These are phyloP conservation scores for Leccinum subtestaceum DNA, from an alignment of 768 basidiomycete genomes.

Conservation along the genomic window DNA sequence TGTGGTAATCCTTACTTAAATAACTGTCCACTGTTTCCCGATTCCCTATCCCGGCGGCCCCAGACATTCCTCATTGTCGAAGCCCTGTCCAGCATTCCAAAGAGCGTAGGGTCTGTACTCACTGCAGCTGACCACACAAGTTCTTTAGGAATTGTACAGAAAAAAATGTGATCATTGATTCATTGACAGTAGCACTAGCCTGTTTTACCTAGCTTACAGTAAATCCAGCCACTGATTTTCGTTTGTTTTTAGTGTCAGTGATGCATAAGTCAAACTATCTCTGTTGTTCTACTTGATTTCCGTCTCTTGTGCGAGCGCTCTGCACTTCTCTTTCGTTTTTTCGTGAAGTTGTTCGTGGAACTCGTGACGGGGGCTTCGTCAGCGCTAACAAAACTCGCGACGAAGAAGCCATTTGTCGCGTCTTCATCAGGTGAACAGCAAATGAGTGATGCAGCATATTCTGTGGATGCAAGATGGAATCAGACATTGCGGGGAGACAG, in stretches of 20 bases:
- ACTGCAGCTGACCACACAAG: conserved; percentile 34
- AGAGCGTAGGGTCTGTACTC: conserved; percentile 33
- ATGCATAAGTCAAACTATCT: neutral
- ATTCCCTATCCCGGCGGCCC: conserved; percentile 16
- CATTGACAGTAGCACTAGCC: conserved; percentile 22
- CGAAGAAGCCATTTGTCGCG: conserved; percentile 95
- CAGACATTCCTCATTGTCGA: conserved; percentile 13
- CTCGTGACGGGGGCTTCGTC: neutral
- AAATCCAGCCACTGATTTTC: conserved; percentile 12
- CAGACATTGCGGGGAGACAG: neutral
- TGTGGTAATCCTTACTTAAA: conserved; percentile 28
- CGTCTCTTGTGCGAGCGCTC: conserved; percentile 19
- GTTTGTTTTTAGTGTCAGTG: neutral
- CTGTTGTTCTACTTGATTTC: conserved; percentile 14
- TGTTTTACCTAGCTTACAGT: conserved; percentile 22
- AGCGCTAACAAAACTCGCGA: conserved; percentile 74
- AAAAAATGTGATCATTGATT: conserved; percentile 30
- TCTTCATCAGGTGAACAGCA: conserved; percentile 82
- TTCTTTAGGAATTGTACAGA: conserved; percentile 31
- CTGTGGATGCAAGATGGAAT: conserved; percentile 31
- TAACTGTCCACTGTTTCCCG: conserved; percentile 16
- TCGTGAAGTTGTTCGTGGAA: conserved; percentile 5
- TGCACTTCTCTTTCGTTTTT: conserved; percentile 29
- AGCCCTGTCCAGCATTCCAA: conserved; percentile 21
- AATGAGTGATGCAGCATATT: conserved; percentile 56